phyloP scores from a whole-genome alignment of 352 stramenopile genomes.

The Globisporangium camurandrum region DNA sequence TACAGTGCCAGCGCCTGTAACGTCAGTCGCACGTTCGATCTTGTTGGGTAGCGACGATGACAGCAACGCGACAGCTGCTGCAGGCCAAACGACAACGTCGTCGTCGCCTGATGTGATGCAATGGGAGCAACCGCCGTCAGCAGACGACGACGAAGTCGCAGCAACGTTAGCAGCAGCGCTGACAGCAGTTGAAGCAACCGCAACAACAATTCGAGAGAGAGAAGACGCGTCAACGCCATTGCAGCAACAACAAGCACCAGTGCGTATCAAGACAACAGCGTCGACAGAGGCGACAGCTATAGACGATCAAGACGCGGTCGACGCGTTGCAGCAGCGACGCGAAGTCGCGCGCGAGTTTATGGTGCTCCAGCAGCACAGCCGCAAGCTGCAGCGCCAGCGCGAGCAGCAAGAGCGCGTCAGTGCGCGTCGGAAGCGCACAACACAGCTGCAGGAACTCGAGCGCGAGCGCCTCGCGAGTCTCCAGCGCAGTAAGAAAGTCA shows the following conservation, averaged over 20 bases:
- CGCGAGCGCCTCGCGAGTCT: conserved; percentile 12
- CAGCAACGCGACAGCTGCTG: too few species aligned
- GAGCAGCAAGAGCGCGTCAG: conserved; percentile 26
- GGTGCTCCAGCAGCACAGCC: conserved; percentile 46
- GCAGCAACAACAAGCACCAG: not conserved
- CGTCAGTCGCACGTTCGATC: not conserved
- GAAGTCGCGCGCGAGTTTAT: conserved; percentile 61
- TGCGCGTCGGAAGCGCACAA: conserved; percentile 27
- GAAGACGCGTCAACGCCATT: not conserved
- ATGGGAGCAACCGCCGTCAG: too few species aligned
- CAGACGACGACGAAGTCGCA: too few species aligned
- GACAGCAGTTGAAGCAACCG: too few species aligned
- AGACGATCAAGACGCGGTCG: too few species aligned
- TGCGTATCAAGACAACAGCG: too few species aligned
- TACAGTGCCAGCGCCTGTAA: not conserved
- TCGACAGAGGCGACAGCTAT: not conserved
- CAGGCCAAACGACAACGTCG: too few species aligned
- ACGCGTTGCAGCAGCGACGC: conserved; percentile 24
- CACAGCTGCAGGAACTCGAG: conserved; percentile 35
- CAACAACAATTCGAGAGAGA: too few species aligned
- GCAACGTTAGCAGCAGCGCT: too few species aligned
- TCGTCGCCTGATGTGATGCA: too few species aligned
- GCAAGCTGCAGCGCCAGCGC: conserved; percentile 24
- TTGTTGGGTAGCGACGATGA: not conserved
- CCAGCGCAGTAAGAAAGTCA: conserved; percentile 1